Evolutionary conservation across 1,139 yeast species (phyloP).

Genomic region (Entelexis sorbosivorans): DNA sequence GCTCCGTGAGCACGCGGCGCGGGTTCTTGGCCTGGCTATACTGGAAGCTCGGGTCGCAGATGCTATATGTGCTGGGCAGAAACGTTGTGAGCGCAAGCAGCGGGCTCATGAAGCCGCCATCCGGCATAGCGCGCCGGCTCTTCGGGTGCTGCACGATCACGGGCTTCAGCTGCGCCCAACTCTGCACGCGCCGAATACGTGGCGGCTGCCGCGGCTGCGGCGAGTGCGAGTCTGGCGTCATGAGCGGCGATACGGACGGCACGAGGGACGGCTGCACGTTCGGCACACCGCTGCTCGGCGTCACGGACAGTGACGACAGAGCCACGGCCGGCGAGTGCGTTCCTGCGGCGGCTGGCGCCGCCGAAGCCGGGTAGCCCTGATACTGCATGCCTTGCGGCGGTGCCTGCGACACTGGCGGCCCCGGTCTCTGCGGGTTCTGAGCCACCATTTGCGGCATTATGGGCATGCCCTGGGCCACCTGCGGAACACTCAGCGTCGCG

Average conservation of each 20-base stretch:
- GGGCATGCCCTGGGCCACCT: not conserved
- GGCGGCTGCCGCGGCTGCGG: slow-evolving; percentile 11
- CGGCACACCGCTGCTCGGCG: not conserved
- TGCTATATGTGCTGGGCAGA: slow-evolving; percentile 65
- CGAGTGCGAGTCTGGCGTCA: slow-evolving; percentile 2
- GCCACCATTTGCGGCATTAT: not conserved
- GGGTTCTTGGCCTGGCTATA: slow-evolving; percentile 84
- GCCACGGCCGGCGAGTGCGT: not conserved
- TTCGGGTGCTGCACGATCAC: slow-evolving; percentile 54
- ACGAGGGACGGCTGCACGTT: not conserved
- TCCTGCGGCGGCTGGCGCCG: not conserved
- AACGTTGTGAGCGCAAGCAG: slow-evolving; percentile 68
- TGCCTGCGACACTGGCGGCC: not conserved
- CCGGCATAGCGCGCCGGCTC: slow-evolving; percentile 69
- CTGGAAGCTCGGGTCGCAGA: slow-evolving; percentile 80
- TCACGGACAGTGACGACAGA: not conserved
- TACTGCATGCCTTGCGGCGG: not conserved
- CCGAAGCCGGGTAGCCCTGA: not conserved
- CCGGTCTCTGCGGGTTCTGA: not conserved
- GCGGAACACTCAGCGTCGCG: not conserved
- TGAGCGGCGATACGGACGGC: not conserved
- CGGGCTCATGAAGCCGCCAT: slow-evolving; percentile 77
- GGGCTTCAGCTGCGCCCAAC: slow-evolving; percentile 45
- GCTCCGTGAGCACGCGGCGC: slow-evolving; percentile 81
- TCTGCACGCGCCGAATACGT: slow-evolving; percentile 15